Conservation (phyloP, 805 yeast species). For the Wickerhamomyces ciferrii region DNA sequence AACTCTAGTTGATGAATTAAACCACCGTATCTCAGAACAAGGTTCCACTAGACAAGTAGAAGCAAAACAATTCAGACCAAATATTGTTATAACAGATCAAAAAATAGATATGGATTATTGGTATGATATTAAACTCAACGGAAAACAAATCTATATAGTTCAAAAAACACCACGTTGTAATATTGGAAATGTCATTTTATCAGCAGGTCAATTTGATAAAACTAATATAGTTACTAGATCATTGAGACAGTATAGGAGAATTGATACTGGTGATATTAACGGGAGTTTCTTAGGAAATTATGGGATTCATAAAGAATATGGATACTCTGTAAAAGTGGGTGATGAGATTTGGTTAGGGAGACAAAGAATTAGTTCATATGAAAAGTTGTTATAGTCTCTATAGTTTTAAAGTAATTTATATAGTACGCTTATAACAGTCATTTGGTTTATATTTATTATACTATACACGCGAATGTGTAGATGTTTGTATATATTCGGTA, state of each 20-base stretch:
- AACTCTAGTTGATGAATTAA: conserved; percentile 9
- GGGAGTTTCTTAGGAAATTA: conserved; percentile 13
- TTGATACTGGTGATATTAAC: conserved; percentile 10
- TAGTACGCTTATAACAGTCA: no score
- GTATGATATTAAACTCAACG: conserved; percentile 6
- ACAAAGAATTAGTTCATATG: conserved; percentile 47
- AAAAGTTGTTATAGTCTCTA: no score
- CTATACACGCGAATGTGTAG: no score
- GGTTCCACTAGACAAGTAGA: conserved; percentile 6
- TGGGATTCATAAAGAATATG: conserved; percentile 14
- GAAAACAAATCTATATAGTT: neutral
- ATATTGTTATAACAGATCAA: conserved; percentile 6
- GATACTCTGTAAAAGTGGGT: conserved; percentile 13
- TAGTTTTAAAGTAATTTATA: no score
- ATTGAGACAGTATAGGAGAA: conserved; percentile 9
- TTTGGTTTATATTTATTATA: no score
- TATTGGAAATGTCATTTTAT: conserved; percentile 15
- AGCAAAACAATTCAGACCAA: conserved; percentile 16
- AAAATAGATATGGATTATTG: conserved; percentile 9
- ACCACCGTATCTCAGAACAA: conserved; percentile 2
- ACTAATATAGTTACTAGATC: conserved; percentile 11
- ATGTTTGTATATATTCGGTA: no score
- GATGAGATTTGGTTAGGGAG: conserved; percentile 41
- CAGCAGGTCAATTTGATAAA: conserved; percentile 12
- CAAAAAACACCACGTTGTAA: conserved; percentile 17